Base-by-base conservation (phyloP, 1,284 basidiomycete genomes). In the Boletus hoseneyae region DNA sequence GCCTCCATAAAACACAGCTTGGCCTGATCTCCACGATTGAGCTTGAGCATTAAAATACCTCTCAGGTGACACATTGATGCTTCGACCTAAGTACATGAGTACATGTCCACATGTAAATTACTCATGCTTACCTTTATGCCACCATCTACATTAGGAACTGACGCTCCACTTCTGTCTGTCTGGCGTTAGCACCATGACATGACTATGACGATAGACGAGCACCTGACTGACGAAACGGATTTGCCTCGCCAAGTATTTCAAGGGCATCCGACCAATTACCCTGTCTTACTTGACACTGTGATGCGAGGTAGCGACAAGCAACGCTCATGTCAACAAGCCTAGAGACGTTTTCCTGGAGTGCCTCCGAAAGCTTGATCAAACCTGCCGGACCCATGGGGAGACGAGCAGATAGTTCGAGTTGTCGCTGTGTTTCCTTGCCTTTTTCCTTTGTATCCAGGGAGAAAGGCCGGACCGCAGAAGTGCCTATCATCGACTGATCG, bases 1-100 rank as follows among this genome's bases (percentile, higher is more conserved):
- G 97, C 95, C 59, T 97, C 93, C 82, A 98, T 88, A 65, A 98
- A 97, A 56, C 87, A 90, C 50, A 92, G 79, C 62, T 96, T 96
- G 0, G 97, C 97, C 54, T 90, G 82, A 39, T 91, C 87, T 12
- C 87, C 82, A 7, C 93, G 87, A 57, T 94, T 95, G 11, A 97
- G 75, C 58, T 97, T 94, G 25, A 97, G 82, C 81, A 98, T 95
- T 15, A 99, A 78, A 35, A 97, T 73, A 3, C 95, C 97, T 34
- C 97, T 85, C 13, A 99, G 74, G 65, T 94, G 87, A 63, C 95
- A 97, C 81, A 98, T 93, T 0, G 93, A 95, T 3, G 94, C 91
- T 71, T 96, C 90, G 38, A 97, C 88, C 90, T 94, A 57, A 42
- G 33, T 48, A 37, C 19, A 25, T 69, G 25, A 69, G 53, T 32